phyloP scores from a whole-genome alignment of 2,329 filamentous ascomycete genomes.

The Coleophoma eucalyptorum region DNA sequence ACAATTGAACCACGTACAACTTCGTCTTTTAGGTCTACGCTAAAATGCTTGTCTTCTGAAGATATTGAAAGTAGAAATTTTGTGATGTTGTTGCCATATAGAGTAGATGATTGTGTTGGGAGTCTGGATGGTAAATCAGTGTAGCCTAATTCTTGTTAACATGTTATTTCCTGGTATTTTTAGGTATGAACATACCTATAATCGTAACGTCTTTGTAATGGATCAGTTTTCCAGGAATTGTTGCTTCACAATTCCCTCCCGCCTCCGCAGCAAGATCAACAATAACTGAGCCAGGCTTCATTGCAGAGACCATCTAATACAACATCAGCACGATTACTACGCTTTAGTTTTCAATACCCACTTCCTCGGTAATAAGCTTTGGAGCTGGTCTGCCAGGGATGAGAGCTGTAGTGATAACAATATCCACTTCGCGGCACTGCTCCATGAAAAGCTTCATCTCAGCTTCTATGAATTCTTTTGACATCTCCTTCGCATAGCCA shows the following conservation, averaged over 20 bases:
- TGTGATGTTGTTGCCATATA: slow-evolving; percentile 93
- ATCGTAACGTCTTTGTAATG: slow-evolving; percentile 77
- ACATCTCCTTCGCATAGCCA: slow-evolving; percentile 92
- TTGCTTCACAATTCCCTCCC: slow-evolving; percentile 84
- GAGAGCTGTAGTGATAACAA: slow-evolving; percentile 88
- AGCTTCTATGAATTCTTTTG: slow-evolving; percentile 86
- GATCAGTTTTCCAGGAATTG: slow-evolving; percentile 66
- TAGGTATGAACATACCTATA: slow-evolving; percentile 55
- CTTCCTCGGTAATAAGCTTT: slow-evolving; percentile 74
- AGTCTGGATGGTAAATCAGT: slow-evolving; percentile 84
- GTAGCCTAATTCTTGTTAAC: slow-evolving; percentile 51
- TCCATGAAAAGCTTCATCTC: slow-evolving; percentile 92
- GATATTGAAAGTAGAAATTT: slow-evolving; percentile 82
- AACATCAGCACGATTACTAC: background rate
- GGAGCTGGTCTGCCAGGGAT: slow-evolving; percentile 83
- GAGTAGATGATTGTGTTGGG: slow-evolving; percentile 82
- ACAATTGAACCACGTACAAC: slow-evolving; percentile 84
- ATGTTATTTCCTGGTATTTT: background rate
- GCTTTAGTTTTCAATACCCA: slow-evolving; percentile 17
- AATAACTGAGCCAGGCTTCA: slow-evolving; percentile 87
- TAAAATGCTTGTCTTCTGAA: slow-evolving; percentile 74
- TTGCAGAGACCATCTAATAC: slow-evolving; percentile 45
- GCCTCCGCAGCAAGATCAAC: slow-evolving; percentile 87
- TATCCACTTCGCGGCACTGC: slow-evolving; percentile 83
- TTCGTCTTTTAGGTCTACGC: slow-evolving; percentile 77